These are phyloP conservation scores for Pyrenophora seminiperda DNA, from an alignment of 2,329 filamentous ascomycete species.

Conservation along the genomic window DNA sequence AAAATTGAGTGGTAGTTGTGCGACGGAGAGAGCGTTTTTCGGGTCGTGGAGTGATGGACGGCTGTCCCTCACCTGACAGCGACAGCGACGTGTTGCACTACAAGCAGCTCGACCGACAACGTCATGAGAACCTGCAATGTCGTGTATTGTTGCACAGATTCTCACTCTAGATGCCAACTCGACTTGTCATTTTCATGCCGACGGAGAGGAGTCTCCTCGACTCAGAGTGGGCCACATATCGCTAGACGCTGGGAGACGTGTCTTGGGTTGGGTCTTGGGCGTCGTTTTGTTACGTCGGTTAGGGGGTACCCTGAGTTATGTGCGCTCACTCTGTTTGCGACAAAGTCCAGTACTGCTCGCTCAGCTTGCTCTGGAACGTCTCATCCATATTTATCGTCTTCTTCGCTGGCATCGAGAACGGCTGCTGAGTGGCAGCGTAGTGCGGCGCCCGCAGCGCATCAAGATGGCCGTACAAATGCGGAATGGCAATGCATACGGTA, in stretches of 20 bases:
- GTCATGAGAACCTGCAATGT: slow-evolving; percentile 31
- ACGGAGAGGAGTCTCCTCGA: slow-evolving; percentile 11
- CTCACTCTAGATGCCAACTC: slow-evolving; percentile 22
- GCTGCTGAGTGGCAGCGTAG: slow-evolving; percentile 75
- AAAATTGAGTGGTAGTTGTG: no score
- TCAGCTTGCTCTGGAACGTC: slow-evolving; percentile 82
- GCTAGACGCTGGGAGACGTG: slow-evolving; percentile 20
- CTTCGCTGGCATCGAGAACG: slow-evolving; percentile 73
- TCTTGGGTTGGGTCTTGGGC: slow-evolving; percentile 8
- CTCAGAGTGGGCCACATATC: slow-evolving; percentile 6
- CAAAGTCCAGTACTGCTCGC: slow-evolving; percentile 86
- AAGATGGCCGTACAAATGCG: slow-evolving; percentile 62
- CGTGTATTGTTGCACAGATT: slow-evolving; percentile 35
- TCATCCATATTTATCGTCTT: slow-evolving; percentile 54
- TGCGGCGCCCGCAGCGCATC: slow-evolving; percentile 59
- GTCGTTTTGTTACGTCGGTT: not conserved
- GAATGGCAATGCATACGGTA: slow-evolving; percentile 63
- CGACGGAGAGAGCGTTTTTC: no score
- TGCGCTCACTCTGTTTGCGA: slow-evolving; percentile 46
- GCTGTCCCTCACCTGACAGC: slow-evolving; percentile 13
- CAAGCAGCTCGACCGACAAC: slow-evolving; percentile 20
- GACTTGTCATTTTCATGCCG: slow-evolving; percentile 16
- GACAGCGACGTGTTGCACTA: slow-evolving; percentile 20
- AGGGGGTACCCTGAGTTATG: slow-evolving; percentile 20
- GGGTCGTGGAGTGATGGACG: no score